These are phyloP conservation scores for Alternaria infectoria DNA, from an alignment of 2,329 filamentous ascomycete genomes.

Conservation along the genomic window DNA sequence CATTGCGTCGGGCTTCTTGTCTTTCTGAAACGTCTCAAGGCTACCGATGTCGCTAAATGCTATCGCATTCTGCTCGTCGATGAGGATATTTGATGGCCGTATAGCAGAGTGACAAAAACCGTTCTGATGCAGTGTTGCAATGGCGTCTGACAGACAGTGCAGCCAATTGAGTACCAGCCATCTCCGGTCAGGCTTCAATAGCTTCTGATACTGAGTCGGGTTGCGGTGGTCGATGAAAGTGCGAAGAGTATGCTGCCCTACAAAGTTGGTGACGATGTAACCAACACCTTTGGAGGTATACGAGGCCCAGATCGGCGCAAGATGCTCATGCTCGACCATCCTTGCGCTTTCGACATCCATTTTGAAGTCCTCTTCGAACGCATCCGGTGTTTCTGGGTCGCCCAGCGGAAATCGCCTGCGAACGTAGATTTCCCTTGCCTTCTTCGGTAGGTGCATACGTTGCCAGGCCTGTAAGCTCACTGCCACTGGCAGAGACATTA, in stretches of 20 bases:
- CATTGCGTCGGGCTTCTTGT: slow-evolving; percentile 65
- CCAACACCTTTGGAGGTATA: slow-evolving; percentile 69
- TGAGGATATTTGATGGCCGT: slow-evolving; percentile 72
- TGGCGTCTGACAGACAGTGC: slow-evolving; percentile 72
- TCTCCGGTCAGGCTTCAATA: slow-evolving; percentile 66
- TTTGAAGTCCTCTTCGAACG: slow-evolving; percentile 59
- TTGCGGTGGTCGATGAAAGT: slow-evolving; percentile 68
- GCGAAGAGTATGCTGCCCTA: slow-evolving; percentile 70
- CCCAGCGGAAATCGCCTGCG: slow-evolving; percentile 65
- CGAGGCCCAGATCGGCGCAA: slow-evolving; percentile 74
- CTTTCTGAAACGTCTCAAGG: slow-evolving; percentile 57
- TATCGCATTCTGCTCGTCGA: slow-evolving; percentile 69
- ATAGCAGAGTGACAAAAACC: slow-evolving; percentile 72
- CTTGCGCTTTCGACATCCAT: slow-evolving; percentile 66
- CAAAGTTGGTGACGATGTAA: slow-evolving; percentile 71
- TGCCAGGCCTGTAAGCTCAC: slow-evolving; percentile 57
- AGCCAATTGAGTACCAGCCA: slow-evolving; percentile 74
- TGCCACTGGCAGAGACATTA: slow-evolving; percentile 63
- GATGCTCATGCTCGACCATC: slow-evolving; percentile 68
- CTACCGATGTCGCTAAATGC: slow-evolving; percentile 68
- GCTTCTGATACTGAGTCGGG: slow-evolving; percentile 66
- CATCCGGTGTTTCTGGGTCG: slow-evolving; percentile 34
- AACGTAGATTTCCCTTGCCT: slow-evolving; percentile 63
- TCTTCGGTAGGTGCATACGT: slow-evolving; percentile 70
- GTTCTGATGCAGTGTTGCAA: slow-evolving; percentile 70